Evolutionary conservation across 2,329 filamentous ascomycete genomes (phyloP).

Genomic region (Emmonsiellopsis sp.): DNA sequence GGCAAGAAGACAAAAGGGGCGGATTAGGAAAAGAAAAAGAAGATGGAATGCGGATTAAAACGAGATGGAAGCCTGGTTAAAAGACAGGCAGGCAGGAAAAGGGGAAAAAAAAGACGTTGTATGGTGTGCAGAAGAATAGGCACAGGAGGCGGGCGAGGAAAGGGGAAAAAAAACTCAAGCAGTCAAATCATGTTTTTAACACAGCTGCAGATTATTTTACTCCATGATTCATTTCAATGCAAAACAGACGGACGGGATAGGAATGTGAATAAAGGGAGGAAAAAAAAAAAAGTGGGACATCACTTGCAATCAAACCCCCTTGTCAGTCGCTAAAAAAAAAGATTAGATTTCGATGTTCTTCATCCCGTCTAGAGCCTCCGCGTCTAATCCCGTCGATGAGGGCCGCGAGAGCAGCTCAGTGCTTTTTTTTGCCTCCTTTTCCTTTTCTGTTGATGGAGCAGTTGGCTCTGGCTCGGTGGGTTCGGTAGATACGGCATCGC

Average conservation of each 20-base stretch:
- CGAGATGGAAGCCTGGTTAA: too few species aligned
- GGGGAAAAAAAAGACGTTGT: too few species aligned
- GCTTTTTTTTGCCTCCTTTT: conserved; percentile 18
- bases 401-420: conserved; percentile 21
- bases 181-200: background rate
- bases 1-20: too few species aligned
- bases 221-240: too few species aligned
- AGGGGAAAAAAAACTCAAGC: background rate
- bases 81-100: too few species aligned
- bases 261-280: background rate
- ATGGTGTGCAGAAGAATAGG: too few species aligned
- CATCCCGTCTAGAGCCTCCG: conserved; percentile 37
- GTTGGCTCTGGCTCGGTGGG: conserved; percentile 14
- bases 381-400: conserved; percentile 24
- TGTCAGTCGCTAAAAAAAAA: too few species aligned
- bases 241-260: background rate
- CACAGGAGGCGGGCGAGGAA: too few species aligned
- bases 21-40: too few species aligned
- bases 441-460: conserved; percentile 23
- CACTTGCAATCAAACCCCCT: conserved; percentile 3
- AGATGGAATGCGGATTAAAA: too few species aligned
- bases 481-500: conserved; percentile 15
- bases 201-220: background rate
- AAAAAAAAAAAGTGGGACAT: background rate
- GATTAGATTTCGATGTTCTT: conserved; percentile 38